phyloP scores from a whole-genome alignment of 2,329 filamentous ascomycete species.

The Verticillium longisporum region DNA sequence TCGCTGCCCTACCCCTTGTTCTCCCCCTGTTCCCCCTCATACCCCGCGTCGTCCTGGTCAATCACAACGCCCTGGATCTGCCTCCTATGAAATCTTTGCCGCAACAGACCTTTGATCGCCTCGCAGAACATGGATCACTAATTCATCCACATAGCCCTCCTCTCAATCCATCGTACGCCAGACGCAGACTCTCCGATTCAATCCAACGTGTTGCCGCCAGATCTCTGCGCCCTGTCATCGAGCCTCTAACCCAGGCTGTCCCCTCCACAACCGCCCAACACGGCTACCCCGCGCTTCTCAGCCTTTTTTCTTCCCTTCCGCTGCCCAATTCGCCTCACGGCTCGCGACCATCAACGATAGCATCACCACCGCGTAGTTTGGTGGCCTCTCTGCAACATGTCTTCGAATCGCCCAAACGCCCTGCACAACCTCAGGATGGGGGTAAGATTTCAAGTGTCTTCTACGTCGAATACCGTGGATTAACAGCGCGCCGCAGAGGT shows the following conservation, averaged over 20 bases:
- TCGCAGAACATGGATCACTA: background rate
- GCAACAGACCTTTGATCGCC: background rate
- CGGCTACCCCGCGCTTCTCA: background rate
- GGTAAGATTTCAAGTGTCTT: conserved; percentile 53
- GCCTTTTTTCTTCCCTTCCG: background rate
- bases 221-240: background rate
- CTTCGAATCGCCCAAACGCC: conserved; percentile 84
- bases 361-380: background rate
- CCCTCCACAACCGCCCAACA: background rate
- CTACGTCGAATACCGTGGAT: background rate
- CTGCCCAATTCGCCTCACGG: conserved; percentile 5
- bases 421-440: conserved; percentile 89
- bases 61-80: background rate
- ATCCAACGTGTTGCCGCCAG: background rate
- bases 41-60: background rate
- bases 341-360: background rate
- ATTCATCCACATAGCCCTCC: background rate
- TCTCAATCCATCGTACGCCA: background rate
- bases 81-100: background rate
- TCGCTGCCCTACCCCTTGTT: background rate
- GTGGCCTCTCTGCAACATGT: conserved; percentile 49
- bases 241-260: background rate
- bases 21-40: background rate
- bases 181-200: background rate
- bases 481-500: conserved; percentile 58